Evolutionary conservation across 306 rosid species (phyloP).

Genomic region (Sophora flavescens): DNA sequence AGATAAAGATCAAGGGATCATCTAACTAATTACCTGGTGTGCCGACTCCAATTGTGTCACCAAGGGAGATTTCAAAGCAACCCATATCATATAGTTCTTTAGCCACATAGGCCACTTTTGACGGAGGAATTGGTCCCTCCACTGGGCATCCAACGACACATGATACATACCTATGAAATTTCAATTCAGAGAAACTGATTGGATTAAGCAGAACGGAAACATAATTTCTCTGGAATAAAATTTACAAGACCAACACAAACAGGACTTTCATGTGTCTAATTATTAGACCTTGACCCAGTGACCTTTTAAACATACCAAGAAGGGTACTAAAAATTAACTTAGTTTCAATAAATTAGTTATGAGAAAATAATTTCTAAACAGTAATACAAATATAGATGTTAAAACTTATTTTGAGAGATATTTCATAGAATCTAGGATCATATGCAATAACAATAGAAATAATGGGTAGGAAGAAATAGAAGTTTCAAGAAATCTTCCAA

Average conservation of each 20-base stretch:
- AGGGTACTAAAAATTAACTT: constrained; percentile 10
- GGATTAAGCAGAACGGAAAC: constrained; percentile 8
- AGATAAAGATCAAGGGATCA: no score
- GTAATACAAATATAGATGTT: constrained; percentile 5
- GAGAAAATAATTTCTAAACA: background rate
- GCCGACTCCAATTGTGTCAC: constrained; percentile 76
- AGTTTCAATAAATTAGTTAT: background rate
- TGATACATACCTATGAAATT: constrained; percentile 68
- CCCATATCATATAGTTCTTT: constrained; percentile 77
- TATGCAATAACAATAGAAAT: background rate
- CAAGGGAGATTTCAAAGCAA: constrained; percentile 83
- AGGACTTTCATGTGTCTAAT: background rate
- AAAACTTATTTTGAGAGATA: background rate
- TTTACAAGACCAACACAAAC: background rate
- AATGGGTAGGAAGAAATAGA: background rate
- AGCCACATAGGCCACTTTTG: constrained; percentile 74
- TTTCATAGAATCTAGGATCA: constrained; percentile 11
- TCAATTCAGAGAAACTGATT: constrained; percentile 13
- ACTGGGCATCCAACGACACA: constrained; percentile 78
- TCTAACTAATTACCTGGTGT: constrained; percentile 62
- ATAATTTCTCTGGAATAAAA: background rate
- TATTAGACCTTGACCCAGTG: constrained; percentile 31
- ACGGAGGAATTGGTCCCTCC: constrained; percentile 71
- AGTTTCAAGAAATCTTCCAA: background rate
- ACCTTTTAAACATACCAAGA: constrained; percentile 23